A percentile compares a stretch with the other conserved stretches of the same genome.
phyloP scores from a whole-genome alignment of 164 flowering plant genomes.

The Sedum album region DNA sequence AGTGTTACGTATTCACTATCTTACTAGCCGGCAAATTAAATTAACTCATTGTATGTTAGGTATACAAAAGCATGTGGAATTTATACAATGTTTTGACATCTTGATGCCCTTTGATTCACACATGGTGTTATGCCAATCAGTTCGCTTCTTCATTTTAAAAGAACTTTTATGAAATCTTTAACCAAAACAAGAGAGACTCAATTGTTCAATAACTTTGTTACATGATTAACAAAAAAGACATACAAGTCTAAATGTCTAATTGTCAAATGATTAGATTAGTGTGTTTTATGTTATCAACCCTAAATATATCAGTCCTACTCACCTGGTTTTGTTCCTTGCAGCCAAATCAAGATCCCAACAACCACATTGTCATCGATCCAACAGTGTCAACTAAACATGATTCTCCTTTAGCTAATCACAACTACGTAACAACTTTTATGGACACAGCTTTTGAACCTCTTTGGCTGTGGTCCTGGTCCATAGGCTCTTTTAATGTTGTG shows the following conservation, averaged over 20 bases:
- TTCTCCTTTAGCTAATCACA: not conserved
- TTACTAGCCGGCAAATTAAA: not conserved
- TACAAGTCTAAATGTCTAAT: not conserved
- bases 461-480: slow-evolving; percentile 1
- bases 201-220: not conserved
- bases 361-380: not conserved
- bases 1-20: not conserved
- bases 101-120: not conserved
- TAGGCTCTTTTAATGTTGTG: not conserved
- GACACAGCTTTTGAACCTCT: not conserved
- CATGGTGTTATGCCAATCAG: too few species aligned
- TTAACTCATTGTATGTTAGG: not conserved
- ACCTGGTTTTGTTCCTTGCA: not conserved
- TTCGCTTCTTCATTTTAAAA: too few species aligned
- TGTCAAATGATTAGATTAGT: not conserved
- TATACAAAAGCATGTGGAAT: not conserved
- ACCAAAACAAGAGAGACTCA: not conserved
- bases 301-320: not conserved
- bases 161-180: not conserved
- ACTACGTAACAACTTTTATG: not conserved
- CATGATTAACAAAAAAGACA: not conserved
- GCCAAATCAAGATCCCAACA: not conserved
- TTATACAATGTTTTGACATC: not conserved
- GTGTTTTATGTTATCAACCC: not conserved
- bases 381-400: not conserved